Conservation (phyloP, 352 stramenopile genomes). For the Phytophthora parvispora region DNA sequence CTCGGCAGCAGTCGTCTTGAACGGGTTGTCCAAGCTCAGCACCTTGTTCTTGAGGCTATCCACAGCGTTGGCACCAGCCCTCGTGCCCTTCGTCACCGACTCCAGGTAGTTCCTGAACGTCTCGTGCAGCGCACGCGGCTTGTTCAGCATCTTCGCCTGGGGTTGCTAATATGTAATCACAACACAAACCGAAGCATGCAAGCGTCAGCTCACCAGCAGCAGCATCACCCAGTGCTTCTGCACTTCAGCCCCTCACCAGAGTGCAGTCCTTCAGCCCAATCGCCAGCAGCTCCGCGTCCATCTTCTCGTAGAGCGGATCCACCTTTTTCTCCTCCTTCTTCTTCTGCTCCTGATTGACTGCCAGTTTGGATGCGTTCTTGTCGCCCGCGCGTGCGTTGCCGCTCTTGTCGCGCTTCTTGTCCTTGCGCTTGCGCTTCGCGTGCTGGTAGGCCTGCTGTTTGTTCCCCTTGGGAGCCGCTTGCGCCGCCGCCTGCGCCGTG, state of each 20-base stretch:
- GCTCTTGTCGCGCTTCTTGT: constrained; percentile 23
- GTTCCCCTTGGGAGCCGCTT: constrained; percentile 39
- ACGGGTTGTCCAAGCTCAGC: constrained; percentile 80
- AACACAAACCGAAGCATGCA: not conserved
- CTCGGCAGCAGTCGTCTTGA: constrained; percentile 49
- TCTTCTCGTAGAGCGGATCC: constrained; percentile 68
- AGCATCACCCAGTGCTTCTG: not conserved
- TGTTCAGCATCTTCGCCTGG: constrained; percentile 32
- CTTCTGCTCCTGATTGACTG: not conserved
- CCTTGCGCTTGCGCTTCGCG: constrained; percentile 67
- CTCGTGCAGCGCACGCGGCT: constrained; percentile 32
- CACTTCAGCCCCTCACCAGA: constrained; percentile 40
- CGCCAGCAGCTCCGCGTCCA: constrained; percentile 55
- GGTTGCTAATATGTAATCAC: constrained; percentile 27
- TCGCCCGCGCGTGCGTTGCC: constrained; percentile 6
- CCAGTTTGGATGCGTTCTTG: constrained; percentile 6
- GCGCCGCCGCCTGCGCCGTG: constrained; percentile 62
- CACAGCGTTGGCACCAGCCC: constrained; percentile 25
- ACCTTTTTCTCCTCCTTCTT: constrained; percentile 18
- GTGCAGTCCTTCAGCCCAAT: constrained; percentile 81
- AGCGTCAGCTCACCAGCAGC: not conserved
- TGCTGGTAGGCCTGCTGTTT: constrained; percentile 80
- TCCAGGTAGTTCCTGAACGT: constrained; percentile 61
- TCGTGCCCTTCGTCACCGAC: constrained; percentile 30
- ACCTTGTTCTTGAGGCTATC: constrained; percentile 86